Base-by-base conservation (phyloP, 345 rosid species). In the Citrus unshiu region DNA sequence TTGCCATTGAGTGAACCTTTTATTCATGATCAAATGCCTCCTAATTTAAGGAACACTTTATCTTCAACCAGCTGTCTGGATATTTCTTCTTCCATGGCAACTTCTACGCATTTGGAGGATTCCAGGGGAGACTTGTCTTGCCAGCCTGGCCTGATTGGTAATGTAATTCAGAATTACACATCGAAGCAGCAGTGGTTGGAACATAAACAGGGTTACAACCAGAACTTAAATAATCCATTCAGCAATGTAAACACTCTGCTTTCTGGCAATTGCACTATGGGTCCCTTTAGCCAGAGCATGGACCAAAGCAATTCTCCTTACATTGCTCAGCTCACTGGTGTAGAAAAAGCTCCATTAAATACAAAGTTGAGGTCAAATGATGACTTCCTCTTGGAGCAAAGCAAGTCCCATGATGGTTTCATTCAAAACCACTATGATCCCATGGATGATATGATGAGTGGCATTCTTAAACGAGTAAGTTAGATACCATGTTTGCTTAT, bases 401-500 rank as follows among this genome's bases (percentile, higher is more conserved):
- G 74, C 19, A 89, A 90, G 86, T 49, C 88, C 21, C 89, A 83
- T n/a, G 86, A 85, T 81, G 82, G 83, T 57, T 82, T 86, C 73
- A 68, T 75, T 35, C 88, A 90, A 37, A 84, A 85, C 32, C 84
- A 80, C 74, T 86, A 86, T 3, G 93, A 89, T 18, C 85, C 90
- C 34, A 77, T 93, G 74, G 97, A 92, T 75, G 97, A 91, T 68
- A 84, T 96, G 27, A 82, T 91, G 94, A 85, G 81, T 60, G 86
- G 88, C 66, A 85, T 89, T 91, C 80, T 89, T 78, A 93, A 91
- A 81, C 88, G 85, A 91, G 99, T 94, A 86, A 68, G 78, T 30
- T 64, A 9, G 39, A 24, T 43, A 54, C 73, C 61, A 74, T 78
- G 13, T 46, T 67, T 78, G 49, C 30, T 78, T 60, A 0, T 73